phyloP scores from a whole-genome alignment of 2,329 filamentous ascomycete genomes.

The Venturia oleaginea region DNA sequence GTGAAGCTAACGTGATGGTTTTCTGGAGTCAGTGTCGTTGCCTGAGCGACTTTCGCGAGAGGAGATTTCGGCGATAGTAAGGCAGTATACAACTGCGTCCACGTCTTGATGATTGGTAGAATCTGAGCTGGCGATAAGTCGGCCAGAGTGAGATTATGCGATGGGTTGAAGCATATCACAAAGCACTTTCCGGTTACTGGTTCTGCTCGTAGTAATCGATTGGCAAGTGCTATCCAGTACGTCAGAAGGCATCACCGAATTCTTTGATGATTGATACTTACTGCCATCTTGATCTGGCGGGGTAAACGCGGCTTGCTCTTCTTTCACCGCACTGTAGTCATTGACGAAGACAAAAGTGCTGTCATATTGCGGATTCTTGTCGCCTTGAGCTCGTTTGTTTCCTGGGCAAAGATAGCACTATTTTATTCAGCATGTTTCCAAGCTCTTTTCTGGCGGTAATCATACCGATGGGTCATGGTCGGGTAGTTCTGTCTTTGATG shows the following conservation, averaged over 20 bases:
- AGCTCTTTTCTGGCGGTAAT: constrained; percentile 8
- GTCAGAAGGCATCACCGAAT: background rate
- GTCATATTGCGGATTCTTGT: constrained; percentile 75
- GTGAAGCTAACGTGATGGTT: constrained; percentile 36
- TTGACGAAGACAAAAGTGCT: constrained; percentile 93
- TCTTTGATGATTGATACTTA: constrained; percentile 22
- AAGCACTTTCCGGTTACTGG: constrained; percentile 93
- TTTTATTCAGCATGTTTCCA: constrained; percentile 11
- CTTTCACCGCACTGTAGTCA: constrained; percentile 94
- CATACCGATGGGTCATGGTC: constrained; percentile 60
- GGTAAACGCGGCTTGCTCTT: constrained; percentile 74
- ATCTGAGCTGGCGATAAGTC: constrained; percentile 75
- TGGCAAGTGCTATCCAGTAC: constrained; percentile 53
- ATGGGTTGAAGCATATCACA: constrained; percentile 86
- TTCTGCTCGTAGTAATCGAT: constrained; percentile 70
- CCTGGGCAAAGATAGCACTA: constrained; percentile 92
- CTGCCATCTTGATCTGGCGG: constrained; percentile 41
- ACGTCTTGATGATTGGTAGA: constrained; percentile 74
- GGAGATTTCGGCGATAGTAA: constrained; percentile 68
- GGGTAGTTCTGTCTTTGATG: constrained; percentile 47
- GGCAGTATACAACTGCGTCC: constrained; percentile 80
- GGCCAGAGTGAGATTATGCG: constrained; percentile 84
- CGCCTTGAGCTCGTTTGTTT: constrained; percentile 80
- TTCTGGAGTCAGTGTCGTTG: constrained; percentile 33
- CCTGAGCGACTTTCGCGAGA: constrained; percentile 39